Base-by-base conservation (phyloP, 2,329 filamentous ascomycete species). In the Albifimbria verrucaria region DNA sequence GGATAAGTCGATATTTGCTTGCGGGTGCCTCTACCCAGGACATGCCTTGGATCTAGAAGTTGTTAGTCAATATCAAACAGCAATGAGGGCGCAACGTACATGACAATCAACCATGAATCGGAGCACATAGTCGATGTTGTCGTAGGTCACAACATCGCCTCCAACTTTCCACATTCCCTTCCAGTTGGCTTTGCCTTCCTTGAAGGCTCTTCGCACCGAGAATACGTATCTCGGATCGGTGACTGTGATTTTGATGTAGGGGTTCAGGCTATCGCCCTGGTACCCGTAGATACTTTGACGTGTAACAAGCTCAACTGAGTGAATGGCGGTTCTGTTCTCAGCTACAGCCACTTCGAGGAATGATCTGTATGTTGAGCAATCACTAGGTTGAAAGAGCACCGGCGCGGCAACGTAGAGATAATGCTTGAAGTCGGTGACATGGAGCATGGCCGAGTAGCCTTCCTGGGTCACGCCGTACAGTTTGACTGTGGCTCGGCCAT, bases 41-140 rank as follows among this genome's bases (percentile, higher is more conserved):
- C 94, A 99, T 99, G 58, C 94, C 94, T 52, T 89, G 82, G 44
- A 99, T 88, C 82, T 90, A 24, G 25, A 7, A 23, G 52, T 48
- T 48, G 54, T 68, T 50, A 69, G 59, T 18, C 26, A 5, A 47
- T 24, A 22, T 20, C 7, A 3, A 17, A 26, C 20, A 18, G n/a
- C 11, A 20, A 17, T 22, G 15, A n/a, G 22, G 7, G 20, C 25
- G 18, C 7, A 3, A 50, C 74, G 61, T 76, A 90, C 87, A 70
- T 92, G 88, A 60, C 89, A 95, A 70, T 99, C 94, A 48, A 99
- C 93, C 94, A 99, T 99, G 73, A 99, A 97, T 49, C 94, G 83
- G 59, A 97, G 73, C 23, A 97, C 85, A 66, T 97, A 99, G 77
- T 96, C 90, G 53, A 99, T 92, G 61, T 88, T 97, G 76, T 99